phyloP scores from a whole-genome alignment of 2,329 filamentous ascomycete species.

The Paracorniculantispora psalliotae region DNA sequence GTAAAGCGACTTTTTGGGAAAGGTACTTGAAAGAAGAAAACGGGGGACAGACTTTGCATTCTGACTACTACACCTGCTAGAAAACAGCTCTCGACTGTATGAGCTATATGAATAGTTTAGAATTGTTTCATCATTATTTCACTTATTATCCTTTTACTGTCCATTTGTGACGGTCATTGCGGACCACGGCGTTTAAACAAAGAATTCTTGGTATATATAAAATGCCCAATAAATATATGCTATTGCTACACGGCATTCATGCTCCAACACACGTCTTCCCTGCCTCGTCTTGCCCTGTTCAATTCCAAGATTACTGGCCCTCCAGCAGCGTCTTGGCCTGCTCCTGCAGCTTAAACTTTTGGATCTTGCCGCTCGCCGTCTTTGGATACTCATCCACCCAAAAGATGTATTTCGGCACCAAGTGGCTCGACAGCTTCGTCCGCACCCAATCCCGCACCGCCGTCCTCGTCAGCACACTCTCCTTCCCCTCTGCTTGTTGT shows the following conservation, averaged over 20 bases:
- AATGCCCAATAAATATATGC: not conserved
- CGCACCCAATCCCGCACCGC: slow-evolving; percentile 69
- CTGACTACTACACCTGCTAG: slow-evolving; percentile 9
- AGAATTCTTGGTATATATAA: too few species aligned
- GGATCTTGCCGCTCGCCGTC: slow-evolving; percentile 94
- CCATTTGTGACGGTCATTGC: too few species aligned
- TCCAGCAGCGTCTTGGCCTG: slow-evolving; percentile 42
- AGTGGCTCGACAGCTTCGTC: slow-evolving; percentile 61
- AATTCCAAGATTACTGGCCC: not conserved
- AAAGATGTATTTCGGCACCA: slow-evolving; percentile 88
- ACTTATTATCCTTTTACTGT: not conserved
- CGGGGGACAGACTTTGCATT: slow-evolving; percentile 1
- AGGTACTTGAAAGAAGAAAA: not conserved
- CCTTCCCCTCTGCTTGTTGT: slow-evolving; percentile 16
- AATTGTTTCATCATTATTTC: not conserved
- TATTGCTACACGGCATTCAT: slow-evolving; percentile 3
- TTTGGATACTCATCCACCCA: slow-evolving; percentile 83
- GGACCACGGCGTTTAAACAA: too few species aligned
- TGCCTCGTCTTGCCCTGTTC: not conserved
- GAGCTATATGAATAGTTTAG: slow-evolving; percentile 11
- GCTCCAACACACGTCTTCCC: not conserved
- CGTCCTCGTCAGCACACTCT: slow-evolving; percentile 43
- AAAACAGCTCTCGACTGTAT: slow-evolving; percentile 10
- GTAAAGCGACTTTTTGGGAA: not conserved
- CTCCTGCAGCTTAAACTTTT: slow-evolving; percentile 83